A percentile compares a stretch with the other conserved stretches of the same genome.
Evolutionary conservation across 2,329 filamentous ascomycete species (phyloP).

Genomic region (Thielaviopsis punctulata): DNA sequence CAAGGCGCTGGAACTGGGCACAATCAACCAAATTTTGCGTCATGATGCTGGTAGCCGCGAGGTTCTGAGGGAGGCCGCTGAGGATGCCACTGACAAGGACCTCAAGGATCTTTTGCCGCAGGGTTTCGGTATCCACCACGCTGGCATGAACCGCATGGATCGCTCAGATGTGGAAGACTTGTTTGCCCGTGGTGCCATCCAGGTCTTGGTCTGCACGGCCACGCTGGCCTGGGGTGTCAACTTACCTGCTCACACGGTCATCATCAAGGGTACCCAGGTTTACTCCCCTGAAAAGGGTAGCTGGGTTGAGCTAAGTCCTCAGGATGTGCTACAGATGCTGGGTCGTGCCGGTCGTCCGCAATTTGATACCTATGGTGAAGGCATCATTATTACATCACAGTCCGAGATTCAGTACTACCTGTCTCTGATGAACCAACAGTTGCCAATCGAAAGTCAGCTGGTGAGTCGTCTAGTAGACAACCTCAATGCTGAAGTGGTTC

Average conservation of each 20-base stretch:
- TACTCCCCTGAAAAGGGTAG: constrained; percentile 98
- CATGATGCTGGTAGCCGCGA: constrained; percentile 85
- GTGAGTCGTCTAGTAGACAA: constrained; percentile 88
- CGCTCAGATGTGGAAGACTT: constrained; percentile 89
- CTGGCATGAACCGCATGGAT: constrained; percentile 91
- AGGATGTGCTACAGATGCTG: constrained; percentile 97
- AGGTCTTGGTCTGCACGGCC: constrained; percentile 91
- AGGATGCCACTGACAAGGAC: constrained; percentile 66
- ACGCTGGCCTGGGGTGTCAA: constrained; percentile 99
- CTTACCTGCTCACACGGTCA: constrained; percentile 88
- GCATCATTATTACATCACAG: constrained; percentile 96
- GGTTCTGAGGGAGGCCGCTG: constrained; percentile 70
- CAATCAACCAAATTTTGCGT: constrained; percentile 85
- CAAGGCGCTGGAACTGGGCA: constrained; percentile 92
- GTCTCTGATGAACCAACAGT: constrained; percentile 86
- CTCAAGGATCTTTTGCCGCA: constrained; percentile 91
- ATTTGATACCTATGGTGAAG: constrained; percentile 93
- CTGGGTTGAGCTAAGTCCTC: constrained; percentile 93
- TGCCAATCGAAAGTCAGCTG: constrained; percentile 94
- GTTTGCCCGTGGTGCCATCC: constrained; percentile 77
- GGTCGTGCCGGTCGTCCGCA: constrained; percentile 92
- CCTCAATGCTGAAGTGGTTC: constrained; percentile 85
- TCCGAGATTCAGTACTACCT: constrained; percentile 93
- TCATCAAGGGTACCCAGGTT: constrained; percentile 96
- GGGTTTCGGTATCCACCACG: constrained; percentile 95